Percentiles rank a stretch among this genome's conserved stretches.
These are phyloP conservation scores for Luvunga scandens DNA, from an alignment of 345 rosid species.

Conservation along the genomic window DNA sequence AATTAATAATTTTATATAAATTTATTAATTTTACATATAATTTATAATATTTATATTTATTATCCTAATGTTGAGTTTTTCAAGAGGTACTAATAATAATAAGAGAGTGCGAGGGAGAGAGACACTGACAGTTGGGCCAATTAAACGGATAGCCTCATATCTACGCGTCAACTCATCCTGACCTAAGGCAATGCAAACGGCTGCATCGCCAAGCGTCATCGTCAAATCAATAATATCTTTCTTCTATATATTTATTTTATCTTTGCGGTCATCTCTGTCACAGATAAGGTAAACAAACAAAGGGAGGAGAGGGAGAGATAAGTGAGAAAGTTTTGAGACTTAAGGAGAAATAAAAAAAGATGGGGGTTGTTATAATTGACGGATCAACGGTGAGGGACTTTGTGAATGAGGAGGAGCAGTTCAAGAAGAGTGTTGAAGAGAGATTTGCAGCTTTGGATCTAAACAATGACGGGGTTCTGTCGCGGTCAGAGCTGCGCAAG, in stretches of 20 bases:
- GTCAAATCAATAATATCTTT: too few relatives aligned
- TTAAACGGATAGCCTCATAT: not conserved
- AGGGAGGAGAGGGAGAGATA: not conserved
- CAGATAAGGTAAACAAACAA: not conserved
- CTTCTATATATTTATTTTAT: too few relatives aligned
- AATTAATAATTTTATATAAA: too few relatives aligned
- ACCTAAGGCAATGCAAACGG: not conserved
- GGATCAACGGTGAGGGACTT: slow-evolving; percentile 69
- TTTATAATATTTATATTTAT: too few relatives aligned
- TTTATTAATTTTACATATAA: too few relatives aligned
- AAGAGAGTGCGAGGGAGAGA: too few relatives aligned
- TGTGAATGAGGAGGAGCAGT: slow-evolving; percentile 48
- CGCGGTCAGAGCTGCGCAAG: slow-evolving; percentile 56
- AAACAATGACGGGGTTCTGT: slow-evolving; percentile 71
- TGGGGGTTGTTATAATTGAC: slow-evolving; percentile 70
- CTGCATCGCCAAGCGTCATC: not conserved
- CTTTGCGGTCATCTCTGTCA: not conserved
- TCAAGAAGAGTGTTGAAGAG: slow-evolving; percentile 49
- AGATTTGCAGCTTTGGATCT: slow-evolving; percentile 45
- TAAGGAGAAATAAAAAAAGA: not conserved
- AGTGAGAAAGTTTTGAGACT: not conserved
- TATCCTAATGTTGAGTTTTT: too few relatives aligned
- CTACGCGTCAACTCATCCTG: not conserved
- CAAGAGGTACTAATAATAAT: too few relatives aligned
- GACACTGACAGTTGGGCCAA: not conserved